Conservation (phyloP, 2,329 filamentous ascomycete species). For the Penicillium sp. region DNA sequence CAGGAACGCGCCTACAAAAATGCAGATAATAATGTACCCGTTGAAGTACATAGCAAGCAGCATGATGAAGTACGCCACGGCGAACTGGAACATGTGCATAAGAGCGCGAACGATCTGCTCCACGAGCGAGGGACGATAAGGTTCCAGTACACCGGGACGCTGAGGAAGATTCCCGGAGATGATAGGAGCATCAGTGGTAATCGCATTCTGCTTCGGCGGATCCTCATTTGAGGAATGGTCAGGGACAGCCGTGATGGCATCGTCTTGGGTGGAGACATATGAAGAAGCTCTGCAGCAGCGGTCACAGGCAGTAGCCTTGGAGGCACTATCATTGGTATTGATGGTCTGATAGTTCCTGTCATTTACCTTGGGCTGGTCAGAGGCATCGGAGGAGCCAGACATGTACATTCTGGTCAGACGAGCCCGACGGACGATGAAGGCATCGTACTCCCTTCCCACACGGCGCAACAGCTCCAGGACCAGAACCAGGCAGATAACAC, state of each 20-base stretch:
- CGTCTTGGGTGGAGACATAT: neutral
- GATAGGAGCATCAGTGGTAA: no score
- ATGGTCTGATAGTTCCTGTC: neutral
- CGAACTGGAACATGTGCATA: constrained; percentile 66
- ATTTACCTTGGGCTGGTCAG: neutral
- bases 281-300: neutral
- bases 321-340: neutral
- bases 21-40: constrained; percentile 73
- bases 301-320: neutral
- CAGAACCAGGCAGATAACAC: constrained; percentile 68
- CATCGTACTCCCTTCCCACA: constrained; percentile 66
- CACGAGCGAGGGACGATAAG: constrained; percentile 53
- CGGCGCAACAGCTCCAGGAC: constrained; percentile 68
- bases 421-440: constrained; percentile 54
- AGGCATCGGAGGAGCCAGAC: neutral
- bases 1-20: constrained; percentile 69
- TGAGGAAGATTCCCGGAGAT: neutral
- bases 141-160: neutral
- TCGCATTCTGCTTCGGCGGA: neutral
- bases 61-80: constrained; percentile 75
- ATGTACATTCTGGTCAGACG: constrained; percentile 30
- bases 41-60: constrained; percentile 61
- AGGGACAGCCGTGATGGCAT: neutral
- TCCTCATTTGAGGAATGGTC: neutral
- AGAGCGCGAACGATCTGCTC: constrained; percentile 64